Base-by-base conservation (phyloP, 768 basidiomycete genomes). In the Sporobolomyces roseus region DNA sequence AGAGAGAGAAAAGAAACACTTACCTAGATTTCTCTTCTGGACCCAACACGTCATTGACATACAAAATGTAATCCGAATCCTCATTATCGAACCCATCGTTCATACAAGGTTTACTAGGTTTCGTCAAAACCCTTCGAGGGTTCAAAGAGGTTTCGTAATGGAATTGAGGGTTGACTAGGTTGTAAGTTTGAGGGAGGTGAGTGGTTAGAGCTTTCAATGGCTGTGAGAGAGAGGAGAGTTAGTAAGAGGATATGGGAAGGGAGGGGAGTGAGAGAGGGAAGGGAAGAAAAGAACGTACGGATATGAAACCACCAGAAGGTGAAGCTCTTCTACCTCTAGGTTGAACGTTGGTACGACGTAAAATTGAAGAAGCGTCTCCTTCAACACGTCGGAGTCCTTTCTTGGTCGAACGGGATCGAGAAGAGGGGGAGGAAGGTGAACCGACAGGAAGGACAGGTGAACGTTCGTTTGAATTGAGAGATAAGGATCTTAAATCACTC, bases 51-150 rank as follows among this genome's bases (percentile, higher is more conserved):
- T 99, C 96, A 77, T 99, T 99, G 77, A 99, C 96, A 79, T 98
- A 99, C 66, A 99, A 85, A 76, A 99, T 98, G 77, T 99, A 99
- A 78, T 99, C 96, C 75, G 93, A 94, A 79, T 99, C 96, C 75
- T 98, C 94, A 75, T 99, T 99, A 80, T 99, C 96, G 74, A 87
- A 96, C 2, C 94, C 94, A 68, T 97, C 93, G 78, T 99, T 99
- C 78, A 94, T 90, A 0, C 85, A 84, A 0, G 93, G 90, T 78
- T 96, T 96, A 81, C 90, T 92, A 25, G 96, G 96, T 79, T 99
- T 99, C 29, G 96, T 99, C 66, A 99, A 83, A 23, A 99, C 96
- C 56, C 96, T 86, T 54, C 96, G 85, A 9, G 96, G 96, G 80
- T 99, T 99, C 78, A 90, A 90, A 3, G 89, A 81, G 4, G 90